Evolutionary conservation across 208 protist species (phyloP).

Genomic region (Wallacemonas sp.): DNA sequence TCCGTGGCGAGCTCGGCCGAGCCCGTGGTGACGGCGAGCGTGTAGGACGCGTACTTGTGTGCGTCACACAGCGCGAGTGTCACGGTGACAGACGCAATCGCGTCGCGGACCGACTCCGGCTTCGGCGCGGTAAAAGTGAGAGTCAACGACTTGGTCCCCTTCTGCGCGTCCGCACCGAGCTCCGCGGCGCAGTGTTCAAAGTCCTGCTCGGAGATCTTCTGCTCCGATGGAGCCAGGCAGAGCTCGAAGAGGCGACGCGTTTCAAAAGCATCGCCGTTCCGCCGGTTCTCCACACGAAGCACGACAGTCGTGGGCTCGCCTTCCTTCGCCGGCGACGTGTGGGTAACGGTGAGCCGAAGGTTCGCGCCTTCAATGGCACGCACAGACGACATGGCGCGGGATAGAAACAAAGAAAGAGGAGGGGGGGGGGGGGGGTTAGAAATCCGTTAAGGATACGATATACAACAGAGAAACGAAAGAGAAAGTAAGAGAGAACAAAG

Average conservation of each 20-base stretch:
- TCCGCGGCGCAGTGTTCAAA: not conserved
- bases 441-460: too few species aligned
- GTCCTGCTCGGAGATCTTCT: not conserved
- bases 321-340: not conserved
- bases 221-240: conserved; percentile 1
- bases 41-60: conserved; percentile 11
- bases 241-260: conserved; percentile 6
- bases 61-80: not conserved
- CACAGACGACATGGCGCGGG: not conserved
- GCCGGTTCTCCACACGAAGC: conserved; percentile 4
- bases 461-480: too few species aligned
- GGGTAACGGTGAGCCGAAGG: not conserved
- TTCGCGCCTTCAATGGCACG: not conserved
- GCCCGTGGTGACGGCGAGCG: not conserved
- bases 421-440: too few species aligned
- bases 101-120: not conserved
- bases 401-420: not conserved
- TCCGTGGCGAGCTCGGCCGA: not conserved
- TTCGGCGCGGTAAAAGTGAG: not conserved
- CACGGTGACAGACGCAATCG: not conserved
- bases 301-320: not conserved
- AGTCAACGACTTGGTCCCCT: not conserved
- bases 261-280: not conserved
- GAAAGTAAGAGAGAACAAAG: too few species aligned
- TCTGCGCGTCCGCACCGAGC: not conserved